phyloP scores from a whole-genome alignment of 306 rosid genomes.

The Castanospermum australe region DNA sequence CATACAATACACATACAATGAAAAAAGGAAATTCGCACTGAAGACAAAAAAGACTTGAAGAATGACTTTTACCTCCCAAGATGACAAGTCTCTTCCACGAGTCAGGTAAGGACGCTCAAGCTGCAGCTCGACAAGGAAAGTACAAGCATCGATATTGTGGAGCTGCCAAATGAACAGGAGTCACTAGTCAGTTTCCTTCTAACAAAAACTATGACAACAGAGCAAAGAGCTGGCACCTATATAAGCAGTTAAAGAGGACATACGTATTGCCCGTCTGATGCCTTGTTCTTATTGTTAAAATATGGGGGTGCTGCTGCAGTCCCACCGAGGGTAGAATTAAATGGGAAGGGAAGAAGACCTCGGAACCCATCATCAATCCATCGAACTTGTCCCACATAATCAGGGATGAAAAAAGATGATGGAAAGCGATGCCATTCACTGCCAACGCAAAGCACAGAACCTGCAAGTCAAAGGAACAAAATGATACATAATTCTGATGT shows the following conservation, averaged over 20 bases:
- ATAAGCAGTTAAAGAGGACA: not conserved
- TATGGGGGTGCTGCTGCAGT: slow-evolving; percentile 88
- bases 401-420: slow-evolving; percentile 90
- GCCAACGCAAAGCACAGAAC: slow-evolving; percentile 85
- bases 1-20: not conserved
- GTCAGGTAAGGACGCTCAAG: slow-evolving; percentile 79
- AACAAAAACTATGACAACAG: not conserved
- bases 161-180: slow-evolving; percentile 50
- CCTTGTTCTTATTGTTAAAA: slow-evolving; percentile 82
- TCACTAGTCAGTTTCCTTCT: slow-evolving; percentile 29
- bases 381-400: slow-evolving; percentile 70
- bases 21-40: not conserved
- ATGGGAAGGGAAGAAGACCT: slow-evolving; percentile 93
- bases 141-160: slow-evolving; percentile 62
- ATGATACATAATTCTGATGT: not conserved
- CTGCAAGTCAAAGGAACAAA: slow-evolving; percentile 38
- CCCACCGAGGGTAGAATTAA: slow-evolving; percentile 90
- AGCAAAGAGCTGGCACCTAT: not conserved
- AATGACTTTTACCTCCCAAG: slow-evolving; percentile 73
- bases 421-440: slow-evolving; percentile 98
- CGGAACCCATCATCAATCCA: slow-evolving; percentile 96
- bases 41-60: not conserved
- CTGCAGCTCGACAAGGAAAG: slow-evolving; percentile 93
- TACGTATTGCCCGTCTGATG: slow-evolving; percentile 81
- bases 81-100: slow-evolving; percentile 77